Evolutionary conservation across 2,329 filamentous ascomycete genomes (phyloP).

Genomic region (Xylaria sp.): DNA sequence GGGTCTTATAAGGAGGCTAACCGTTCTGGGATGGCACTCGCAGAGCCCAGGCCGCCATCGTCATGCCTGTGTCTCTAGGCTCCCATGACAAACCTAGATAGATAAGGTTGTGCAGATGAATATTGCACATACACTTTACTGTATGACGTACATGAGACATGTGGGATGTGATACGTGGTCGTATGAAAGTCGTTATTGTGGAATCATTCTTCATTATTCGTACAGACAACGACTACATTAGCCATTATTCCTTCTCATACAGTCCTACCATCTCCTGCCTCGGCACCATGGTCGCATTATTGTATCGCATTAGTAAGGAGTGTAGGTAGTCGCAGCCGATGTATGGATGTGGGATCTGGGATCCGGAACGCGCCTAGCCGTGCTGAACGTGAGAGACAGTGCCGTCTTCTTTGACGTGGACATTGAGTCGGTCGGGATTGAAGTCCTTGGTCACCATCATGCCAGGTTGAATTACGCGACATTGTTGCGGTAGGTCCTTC

Average conservation of each 20-base stretch:
- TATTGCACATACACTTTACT: not conserved
- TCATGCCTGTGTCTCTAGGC: conserved; percentile 8
- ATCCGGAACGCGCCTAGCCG: conserved; percentile 52
- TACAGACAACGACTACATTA: conserved; percentile 12
- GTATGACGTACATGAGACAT: not conserved
- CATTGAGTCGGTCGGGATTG: conserved; percentile 64
- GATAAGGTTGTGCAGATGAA: not conserved
- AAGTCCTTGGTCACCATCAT: conserved; percentile 69
- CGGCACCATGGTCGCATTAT: conserved; percentile 9
- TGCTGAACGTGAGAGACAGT: conserved; percentile 68
- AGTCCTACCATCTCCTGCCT: not conserved
- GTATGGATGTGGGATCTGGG: not conserved
- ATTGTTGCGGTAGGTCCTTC: conserved; percentile 65
- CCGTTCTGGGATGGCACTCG: not conserved
- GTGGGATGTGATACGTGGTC: not conserved
- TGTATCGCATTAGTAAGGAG: not conserved
- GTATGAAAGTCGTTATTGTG: not conserved
- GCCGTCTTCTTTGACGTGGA: conserved; percentile 69
- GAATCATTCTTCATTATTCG: conserved; percentile 29
- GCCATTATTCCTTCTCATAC: conserved; percentile 2
- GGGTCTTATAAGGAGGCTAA: not conserved
- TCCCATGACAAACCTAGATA: not conserved
- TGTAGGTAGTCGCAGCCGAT: not conserved
- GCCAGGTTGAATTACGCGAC: conserved; percentile 67
- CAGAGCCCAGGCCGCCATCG: not conserved